phyloP scores from a whole-genome alignment of 2,329 filamentous ascomycete species.

The Fusarium heterosporum region DNA sequence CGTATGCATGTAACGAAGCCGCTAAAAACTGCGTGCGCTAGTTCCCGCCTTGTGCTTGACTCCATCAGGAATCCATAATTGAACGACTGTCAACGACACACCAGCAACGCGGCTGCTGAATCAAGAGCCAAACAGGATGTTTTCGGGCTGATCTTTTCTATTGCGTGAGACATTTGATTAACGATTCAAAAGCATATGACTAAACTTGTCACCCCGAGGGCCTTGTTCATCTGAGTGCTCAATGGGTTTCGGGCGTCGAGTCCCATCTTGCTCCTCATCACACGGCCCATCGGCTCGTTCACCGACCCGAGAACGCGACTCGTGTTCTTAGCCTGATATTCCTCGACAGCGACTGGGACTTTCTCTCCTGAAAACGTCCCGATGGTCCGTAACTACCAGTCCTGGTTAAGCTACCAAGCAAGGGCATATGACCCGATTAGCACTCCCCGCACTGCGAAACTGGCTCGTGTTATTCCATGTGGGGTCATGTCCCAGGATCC shows the following conservation, averaged over 20 bases:
- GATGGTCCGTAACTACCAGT: constrained; percentile 25
- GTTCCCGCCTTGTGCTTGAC: constrained; percentile 46
- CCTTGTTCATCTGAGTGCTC: background rate
- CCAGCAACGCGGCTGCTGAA: constrained; percentile 42
- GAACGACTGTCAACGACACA: constrained; percentile 47
- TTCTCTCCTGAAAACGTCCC: constrained; percentile 17
- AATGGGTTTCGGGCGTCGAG: background rate
- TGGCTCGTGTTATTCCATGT: constrained; percentile 27
- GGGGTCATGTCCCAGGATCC: constrained; percentile 19
- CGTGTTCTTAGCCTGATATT: constrained; percentile 24
- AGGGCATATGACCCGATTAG: constrained; percentile 16
- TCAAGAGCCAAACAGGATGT: background rate
- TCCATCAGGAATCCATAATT: constrained; percentile 36
- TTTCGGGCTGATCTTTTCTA: constrained; percentile 18
- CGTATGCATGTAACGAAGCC: constrained; percentile 49
- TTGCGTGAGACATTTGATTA: constrained; percentile 1
- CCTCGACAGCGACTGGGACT: background rate
- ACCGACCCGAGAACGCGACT: constrained; percentile 33
- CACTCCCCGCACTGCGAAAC: constrained; percentile 29
- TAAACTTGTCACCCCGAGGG: background rate
- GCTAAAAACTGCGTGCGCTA: constrained; percentile 45
- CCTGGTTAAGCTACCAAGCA: constrained; percentile 20
- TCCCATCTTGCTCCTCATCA: background rate
- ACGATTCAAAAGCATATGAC: background rate
- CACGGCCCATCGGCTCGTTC: constrained; percentile 28